phyloP scores from a whole-genome alignment of 1,284 basidiomycete genomes.

The Mycocalia duriaeana region DNA sequence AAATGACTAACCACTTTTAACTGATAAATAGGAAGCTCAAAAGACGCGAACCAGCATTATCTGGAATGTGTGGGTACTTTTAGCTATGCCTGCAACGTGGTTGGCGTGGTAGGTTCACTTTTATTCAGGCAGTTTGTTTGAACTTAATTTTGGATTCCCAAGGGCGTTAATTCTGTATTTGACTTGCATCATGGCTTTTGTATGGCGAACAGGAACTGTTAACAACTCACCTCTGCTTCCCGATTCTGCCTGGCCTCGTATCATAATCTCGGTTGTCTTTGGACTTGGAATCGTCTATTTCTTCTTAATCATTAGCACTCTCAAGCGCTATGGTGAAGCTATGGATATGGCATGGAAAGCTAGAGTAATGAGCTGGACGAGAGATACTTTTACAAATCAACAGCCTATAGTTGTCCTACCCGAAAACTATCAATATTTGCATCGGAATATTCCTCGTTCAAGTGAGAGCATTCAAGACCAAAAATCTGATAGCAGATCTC shows the following conservation, averaged over 20 bases:
- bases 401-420: background rate
- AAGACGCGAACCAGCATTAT: conserved; percentile 45
- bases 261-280: conserved; percentile 42
- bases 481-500: background rate
- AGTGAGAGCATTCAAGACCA: background rate
- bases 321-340: conserved; percentile 41
- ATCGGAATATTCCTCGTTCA: background rate
- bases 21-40: conserved; percentile 47
- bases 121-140: background rate
- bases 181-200: conserved; percentile 48
- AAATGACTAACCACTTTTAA: background rate
- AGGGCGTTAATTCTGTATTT: conserved; percentile 58
- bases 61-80: conserved; percentile 70
- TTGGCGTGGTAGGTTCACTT: conserved; percentile 43
- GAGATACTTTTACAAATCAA: background rate
- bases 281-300: conserved; percentile 48
- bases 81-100: conserved; percentile 61
- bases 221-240: conserved; percentile 9
- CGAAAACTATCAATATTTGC: background rate
- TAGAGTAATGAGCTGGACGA: conserved; percentile 8
- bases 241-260: conserved; percentile 36
- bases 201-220: conserved; percentile 48
- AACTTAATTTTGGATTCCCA: background rate
- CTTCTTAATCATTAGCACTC: conserved; percentile 41
- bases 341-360: conserved; percentile 20